phyloP scores from a whole-genome alignment of 352 stramenopile species.

The Globisporangium emineosum region DNA sequence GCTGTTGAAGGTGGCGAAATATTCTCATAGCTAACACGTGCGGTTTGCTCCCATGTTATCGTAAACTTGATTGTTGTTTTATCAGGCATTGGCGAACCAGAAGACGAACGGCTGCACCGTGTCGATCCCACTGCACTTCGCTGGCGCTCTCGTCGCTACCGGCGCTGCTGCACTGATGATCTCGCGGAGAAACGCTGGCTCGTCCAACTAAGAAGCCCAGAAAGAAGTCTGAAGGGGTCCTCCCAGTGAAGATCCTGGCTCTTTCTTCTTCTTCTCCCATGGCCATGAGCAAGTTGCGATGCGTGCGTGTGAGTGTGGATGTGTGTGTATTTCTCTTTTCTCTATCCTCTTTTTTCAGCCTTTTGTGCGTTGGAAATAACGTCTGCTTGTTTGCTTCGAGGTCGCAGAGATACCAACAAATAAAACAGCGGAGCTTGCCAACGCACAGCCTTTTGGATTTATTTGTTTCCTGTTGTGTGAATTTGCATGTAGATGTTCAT shows the following conservation, averaged over 20 bases:
- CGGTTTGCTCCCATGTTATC: background rate
- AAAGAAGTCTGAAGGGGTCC: background rate
- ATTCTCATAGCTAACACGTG: conserved; percentile 11
- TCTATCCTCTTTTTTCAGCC: background rate
- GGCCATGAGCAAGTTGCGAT: background rate
- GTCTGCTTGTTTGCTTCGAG: background rate
- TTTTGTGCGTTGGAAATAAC: background rate
- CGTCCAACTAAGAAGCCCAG: background rate
- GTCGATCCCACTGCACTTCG: conserved; percentile 77
- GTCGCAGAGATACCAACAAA: background rate
- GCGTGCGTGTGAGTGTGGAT: conserved; percentile 1
- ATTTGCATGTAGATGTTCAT: background rate
- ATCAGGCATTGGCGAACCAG: conserved; percentile 66
- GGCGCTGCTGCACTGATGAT: conserved; percentile 40
- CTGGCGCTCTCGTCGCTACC: conserved; percentile 44
- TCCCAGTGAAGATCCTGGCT: background rate
- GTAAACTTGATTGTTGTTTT: background rate
- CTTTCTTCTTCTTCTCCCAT: conserved; percentile 1
- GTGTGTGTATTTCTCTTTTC: background rate
- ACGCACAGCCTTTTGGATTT: background rate
- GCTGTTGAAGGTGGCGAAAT: background rate
- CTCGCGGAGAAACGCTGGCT: conserved; percentile 33
- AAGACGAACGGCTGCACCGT: conserved; percentile 73
- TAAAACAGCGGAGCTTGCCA: background rate
- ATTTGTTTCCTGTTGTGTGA: background rate